Evolutionary conservation across 2,329 filamentous ascomycete genomes (phyloP).

Genomic region (Biscogniauxia mediterranea): DNA sequence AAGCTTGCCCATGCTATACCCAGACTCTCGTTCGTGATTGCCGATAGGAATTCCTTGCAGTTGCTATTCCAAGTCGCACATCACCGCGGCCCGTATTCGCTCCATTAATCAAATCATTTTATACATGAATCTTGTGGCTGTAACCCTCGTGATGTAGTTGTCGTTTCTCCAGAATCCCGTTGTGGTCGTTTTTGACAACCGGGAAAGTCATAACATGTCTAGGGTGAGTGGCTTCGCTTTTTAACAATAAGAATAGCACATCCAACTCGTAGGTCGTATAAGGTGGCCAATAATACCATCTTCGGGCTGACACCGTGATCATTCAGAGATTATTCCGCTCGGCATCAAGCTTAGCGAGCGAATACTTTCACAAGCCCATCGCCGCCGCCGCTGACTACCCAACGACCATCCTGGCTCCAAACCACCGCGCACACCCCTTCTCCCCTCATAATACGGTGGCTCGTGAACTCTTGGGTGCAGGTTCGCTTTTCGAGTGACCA

Average conservation of each 20-base stretch:
- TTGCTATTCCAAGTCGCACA: background rate
- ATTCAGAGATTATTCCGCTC: background rate
- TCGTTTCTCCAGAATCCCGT: background rate
- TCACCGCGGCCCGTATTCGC: background rate
- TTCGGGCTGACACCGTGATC: background rate
- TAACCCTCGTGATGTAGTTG: background rate
- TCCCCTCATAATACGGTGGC: constrained; percentile 89
- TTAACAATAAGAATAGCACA: background rate
- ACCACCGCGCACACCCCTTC: constrained; percentile 93
- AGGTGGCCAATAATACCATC: background rate
- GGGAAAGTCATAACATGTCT: background rate
- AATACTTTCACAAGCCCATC: constrained; percentile 97
- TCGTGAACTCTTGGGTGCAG: constrained; percentile 93
- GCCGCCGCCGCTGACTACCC: constrained; percentile 91
- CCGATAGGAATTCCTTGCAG: background rate
- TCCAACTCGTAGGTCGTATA: background rate
- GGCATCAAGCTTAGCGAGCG: constrained; percentile 44
- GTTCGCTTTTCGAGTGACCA: constrained; percentile 95
- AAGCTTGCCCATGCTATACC: background rate
- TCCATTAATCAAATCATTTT: background rate
- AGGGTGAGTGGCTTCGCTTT: background rate
- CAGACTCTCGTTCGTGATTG: background rate
- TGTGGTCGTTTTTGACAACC: background rate
- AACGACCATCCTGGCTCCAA: constrained; percentile 92
- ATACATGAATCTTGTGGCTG: background rate